Base-by-base conservation (phyloP, 1,139 yeast genomes). In the Pichia sp. region DNA sequence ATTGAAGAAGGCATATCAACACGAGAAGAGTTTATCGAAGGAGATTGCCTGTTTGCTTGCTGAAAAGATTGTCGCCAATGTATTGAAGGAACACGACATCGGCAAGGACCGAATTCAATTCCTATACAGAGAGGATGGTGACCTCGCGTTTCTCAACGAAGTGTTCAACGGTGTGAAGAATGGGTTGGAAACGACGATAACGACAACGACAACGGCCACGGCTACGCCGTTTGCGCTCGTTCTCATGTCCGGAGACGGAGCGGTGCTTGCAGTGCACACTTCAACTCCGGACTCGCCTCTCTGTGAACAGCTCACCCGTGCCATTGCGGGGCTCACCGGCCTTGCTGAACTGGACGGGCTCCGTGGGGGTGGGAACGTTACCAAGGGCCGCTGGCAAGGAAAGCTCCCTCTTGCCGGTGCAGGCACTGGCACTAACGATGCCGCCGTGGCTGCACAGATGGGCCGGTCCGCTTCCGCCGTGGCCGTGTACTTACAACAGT, bases 31-130 rank as follows among this genome's bases (percentile, higher is more conserved):
- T 11, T 69, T 83, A 62, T 56, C 70, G 42, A 73, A 73, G 41
- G 86, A 82, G 45, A 58, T 82, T 27, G 87, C 88, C 0, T 53
- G 52, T 3, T 54, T 60, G 31, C 78, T 76, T 45, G 77, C 83
- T 0, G 46, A 49, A 3, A 64, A 62, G 25, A 52, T 77, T 5
- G 58, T n/a, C n/a, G 59, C 29, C 42, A 52, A 1, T 50, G 55
- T 12, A 59, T 79, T 32, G 46, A 41, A 3, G 49, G 51, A 6
- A 19, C n/a, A n/a, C n/a, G n/a, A 26, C 4, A 13, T 14, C 3
- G 16, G 20, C 2, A 55, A 51, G 2, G 48, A 50, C 12, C 55
- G 59, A 19, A 52, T 69, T 16, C 74, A 64, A 0, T 63, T 54
- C 34, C 60, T 68, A 19, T 70, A 77, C 52, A 63, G 79, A 42